Conservation (phyloP, 1,139 yeast genomes). For the Geotrichum australiense region DNA sequence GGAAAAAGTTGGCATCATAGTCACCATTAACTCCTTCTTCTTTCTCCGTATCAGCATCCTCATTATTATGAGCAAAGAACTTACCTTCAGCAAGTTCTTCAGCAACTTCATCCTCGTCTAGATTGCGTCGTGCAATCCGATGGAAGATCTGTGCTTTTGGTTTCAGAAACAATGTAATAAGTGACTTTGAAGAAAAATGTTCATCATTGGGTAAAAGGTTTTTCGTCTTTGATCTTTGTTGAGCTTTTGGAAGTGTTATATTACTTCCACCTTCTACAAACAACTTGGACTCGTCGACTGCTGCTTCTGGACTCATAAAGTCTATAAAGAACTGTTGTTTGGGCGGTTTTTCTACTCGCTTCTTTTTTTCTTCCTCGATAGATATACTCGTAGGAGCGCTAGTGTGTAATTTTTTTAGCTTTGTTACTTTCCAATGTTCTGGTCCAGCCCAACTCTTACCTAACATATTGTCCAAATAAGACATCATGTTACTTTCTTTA, state of each 20-base stretch:
- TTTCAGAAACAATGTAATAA: constrained; percentile 63
- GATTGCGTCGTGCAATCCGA: constrained; percentile 19
- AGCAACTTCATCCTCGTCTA: constrained; percentile 13
- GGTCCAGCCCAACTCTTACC: constrained; percentile 84
- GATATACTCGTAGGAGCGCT: constrained; percentile 8
- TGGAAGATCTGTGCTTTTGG: constrained; percentile 40
- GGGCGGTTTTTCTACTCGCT: constrained; percentile 32
- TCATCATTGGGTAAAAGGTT: constrained; percentile 68
- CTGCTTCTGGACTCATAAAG: constrained; percentile 43
- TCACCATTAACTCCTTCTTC: constrained; percentile 29
- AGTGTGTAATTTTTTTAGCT: constrained; percentile 37
- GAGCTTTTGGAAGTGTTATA: constrained; percentile 41
- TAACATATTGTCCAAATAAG: constrained; percentile 68
- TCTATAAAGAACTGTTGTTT: constrained; percentile 42
- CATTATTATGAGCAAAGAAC: constrained; percentile 56
- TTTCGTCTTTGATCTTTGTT: constrained; percentile 38
- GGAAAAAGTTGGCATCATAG: constrained; percentile 42
- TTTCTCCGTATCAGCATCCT: constrained; percentile 21
- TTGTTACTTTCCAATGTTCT: constrained; percentile 83
- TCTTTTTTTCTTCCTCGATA: constrained; percentile 23
- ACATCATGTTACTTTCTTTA: constrained; percentile 62
- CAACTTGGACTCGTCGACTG: constrained; percentile 40
- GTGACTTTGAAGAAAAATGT: constrained; percentile 60
- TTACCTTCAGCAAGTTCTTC: constrained; percentile 45
- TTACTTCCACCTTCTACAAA: constrained; percentile 44